These are phyloP conservation scores for Barnettozyma populi DNA, from an alignment of 805 yeast genomes.

Conservation along the genomic window DNA sequence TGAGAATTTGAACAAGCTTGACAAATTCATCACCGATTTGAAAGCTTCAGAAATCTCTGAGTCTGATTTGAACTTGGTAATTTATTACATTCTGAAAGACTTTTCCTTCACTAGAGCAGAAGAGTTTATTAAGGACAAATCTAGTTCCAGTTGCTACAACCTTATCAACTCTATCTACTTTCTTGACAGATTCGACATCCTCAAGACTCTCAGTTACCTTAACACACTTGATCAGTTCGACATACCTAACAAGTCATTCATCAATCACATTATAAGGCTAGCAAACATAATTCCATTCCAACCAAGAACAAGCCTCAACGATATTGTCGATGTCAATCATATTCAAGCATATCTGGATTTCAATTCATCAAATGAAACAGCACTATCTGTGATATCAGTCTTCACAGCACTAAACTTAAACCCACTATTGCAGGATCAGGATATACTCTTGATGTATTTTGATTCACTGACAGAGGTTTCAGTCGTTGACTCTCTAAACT, in stretches of 20 bases:
- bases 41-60: slow-evolving; percentile 5
- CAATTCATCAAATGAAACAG: slow-evolving; percentile 16
- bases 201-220: slow-evolving; percentile 12
- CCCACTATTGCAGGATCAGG: slow-evolving; percentile 14
- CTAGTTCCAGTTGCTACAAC: slow-evolving; percentile 9
- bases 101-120: slow-evolving; percentile 19
- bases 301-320: slow-evolving; percentile 5
- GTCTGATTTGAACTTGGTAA: slow-evolving; percentile 11
- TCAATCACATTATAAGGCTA: slow-evolving; percentile 18
- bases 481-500: slow-evolving; percentile 3
- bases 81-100: slow-evolving; percentile 24
- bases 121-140: slow-evolving; percentile 7
- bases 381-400: slow-evolving; percentile 19
- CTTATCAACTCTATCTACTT: slow-evolving; percentile 21
- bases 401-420: slow-evolving; percentile 13
- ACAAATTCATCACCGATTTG: slow-evolving; percentile 12
- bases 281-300: slow-evolving; percentile 23
- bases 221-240: slow-evolving; percentile 9
- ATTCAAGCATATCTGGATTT: slow-evolving; percentile 9
- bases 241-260: slow-evolving; percentile 9
- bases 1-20: slow-evolving; percentile 16
- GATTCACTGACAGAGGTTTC: slow-evolving; percentile 19
- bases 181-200: slow-evolving; percentile 23
- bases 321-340: slow-evolving; percentile 7
- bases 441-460: slow-evolving; percentile 18